Evolutionary conservation across 2,329 filamentous ascomycete genomes (phyloP).

Genomic region (Fusarium aywerte): DNA sequence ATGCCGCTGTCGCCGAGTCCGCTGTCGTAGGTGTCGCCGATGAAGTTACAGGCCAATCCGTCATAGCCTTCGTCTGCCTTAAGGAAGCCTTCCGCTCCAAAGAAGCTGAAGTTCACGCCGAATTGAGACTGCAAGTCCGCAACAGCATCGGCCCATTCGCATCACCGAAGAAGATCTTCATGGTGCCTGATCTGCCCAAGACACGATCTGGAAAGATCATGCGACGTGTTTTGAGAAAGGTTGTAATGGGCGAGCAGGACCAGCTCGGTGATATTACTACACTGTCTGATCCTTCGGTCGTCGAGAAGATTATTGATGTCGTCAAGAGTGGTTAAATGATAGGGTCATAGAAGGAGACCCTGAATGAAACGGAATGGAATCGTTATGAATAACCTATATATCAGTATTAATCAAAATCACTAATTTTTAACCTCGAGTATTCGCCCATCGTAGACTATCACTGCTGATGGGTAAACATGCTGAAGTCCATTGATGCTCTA

Average conservation of each 20-base stretch:
- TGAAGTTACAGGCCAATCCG: constrained; percentile 91
- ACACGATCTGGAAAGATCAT: constrained; percentile 97
- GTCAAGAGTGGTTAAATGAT: constrained; percentile 18
- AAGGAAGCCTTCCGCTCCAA: constrained; percentile 63
- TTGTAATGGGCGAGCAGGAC: constrained; percentile 91
- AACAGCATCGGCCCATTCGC: constrained; percentile 95
- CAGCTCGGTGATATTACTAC: constrained; percentile 90
- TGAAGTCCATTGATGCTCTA: too few species aligned
- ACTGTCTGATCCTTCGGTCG: constrained; percentile 86
- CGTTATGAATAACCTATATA: neutral
- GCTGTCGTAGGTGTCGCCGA: constrained; percentile 90
- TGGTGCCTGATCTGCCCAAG: constrained; percentile 91
- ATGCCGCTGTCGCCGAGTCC: constrained; percentile 84
- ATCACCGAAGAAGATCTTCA: constrained; percentile 86
- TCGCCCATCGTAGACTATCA: too few species aligned
- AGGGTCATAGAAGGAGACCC: neutral
- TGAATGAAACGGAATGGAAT: neutral
- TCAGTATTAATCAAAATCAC: neutral
- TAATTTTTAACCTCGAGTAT: neutral
- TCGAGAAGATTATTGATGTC: constrained; percentile 81
- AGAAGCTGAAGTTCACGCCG: constrained; percentile 79
- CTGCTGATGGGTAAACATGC: too few species aligned
- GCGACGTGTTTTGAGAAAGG: constrained; percentile 92
- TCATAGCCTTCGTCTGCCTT: constrained; percentile 90
- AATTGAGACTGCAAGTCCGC: constrained; percentile 87